Conservation (phyloP, 495 filamentous ascomycete genomes). For the Penicillium paxilli region DNA sequence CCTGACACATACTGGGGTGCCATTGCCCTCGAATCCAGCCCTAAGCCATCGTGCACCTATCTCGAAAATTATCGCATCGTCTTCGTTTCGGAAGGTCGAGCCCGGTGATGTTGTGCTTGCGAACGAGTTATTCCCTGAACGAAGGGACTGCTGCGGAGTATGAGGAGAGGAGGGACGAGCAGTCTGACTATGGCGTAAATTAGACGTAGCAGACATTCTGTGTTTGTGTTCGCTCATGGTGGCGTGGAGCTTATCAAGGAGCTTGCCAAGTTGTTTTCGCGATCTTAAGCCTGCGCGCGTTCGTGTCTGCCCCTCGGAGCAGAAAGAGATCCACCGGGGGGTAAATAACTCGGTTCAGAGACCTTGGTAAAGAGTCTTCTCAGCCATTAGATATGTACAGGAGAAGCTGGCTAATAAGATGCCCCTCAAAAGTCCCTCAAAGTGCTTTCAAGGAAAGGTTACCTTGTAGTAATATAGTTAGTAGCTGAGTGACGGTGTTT, state of each 20-base stretch:
- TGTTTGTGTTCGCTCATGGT: slow-evolving; percentile 12
- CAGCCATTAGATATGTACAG: slow-evolving; percentile 11
- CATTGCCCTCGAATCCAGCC: slow-evolving; percentile 83
- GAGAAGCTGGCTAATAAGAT: too few relatives aligned
- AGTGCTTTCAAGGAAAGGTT: background rate
- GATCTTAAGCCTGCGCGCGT: slow-evolving; percentile 8
- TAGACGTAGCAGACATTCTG: slow-evolving; percentile 22
- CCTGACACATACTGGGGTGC: slow-evolving; percentile 67
- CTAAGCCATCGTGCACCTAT: slow-evolving; percentile 77
- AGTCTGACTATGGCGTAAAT: slow-evolving; percentile 34
- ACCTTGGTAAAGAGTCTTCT: background rate
- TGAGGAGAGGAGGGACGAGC: slow-evolving; percentile 33
- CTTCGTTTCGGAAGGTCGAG: slow-evolving; percentile 73
- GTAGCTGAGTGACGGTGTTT: background rate
- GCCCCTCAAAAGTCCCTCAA: too few relatives aligned
- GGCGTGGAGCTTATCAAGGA: slow-evolving; percentile 8
- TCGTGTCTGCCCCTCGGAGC: slow-evolving; percentile 15
- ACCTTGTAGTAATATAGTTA: background rate
- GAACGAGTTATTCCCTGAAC: slow-evolving; percentile 43
- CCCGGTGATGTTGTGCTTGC: slow-evolving; percentile 70
- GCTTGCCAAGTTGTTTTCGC: slow-evolving; percentile 11
- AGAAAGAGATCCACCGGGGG: slow-evolving; percentile 5
- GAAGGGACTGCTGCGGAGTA: slow-evolving; percentile 38
- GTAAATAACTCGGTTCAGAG: slow-evolving; percentile 10
- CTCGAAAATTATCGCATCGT: slow-evolving; percentile 81